These are phyloP conservation scores for Dalbergia cochinchinensis DNA, from an alignment of 306 rosid genomes.

Conservation along the genomic window DNA sequence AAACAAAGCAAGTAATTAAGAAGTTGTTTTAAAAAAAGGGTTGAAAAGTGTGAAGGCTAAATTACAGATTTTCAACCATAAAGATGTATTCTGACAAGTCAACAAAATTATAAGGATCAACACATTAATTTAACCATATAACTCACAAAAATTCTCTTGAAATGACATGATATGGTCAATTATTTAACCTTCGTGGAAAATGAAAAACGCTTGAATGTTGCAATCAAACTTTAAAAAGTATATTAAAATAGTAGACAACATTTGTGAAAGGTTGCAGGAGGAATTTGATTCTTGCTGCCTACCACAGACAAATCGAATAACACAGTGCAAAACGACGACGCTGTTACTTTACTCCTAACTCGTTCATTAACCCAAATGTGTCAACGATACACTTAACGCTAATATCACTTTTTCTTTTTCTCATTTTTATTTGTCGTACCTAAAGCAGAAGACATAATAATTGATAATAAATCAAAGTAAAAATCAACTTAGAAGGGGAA, in stretches of 20 bases:
- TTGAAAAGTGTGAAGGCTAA: too few species aligned
- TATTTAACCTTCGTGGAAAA: conserved; percentile 51
- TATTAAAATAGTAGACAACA: conserved; percentile 38
- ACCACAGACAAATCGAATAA: conserved; percentile 53
- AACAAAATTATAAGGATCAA: not conserved
- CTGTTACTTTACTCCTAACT: conserved; percentile 46
- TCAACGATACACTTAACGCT: not conserved
- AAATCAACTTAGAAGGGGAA: too few species aligned
- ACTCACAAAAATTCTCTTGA: not conserved
- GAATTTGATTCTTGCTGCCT: conserved; percentile 64
- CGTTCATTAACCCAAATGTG: conserved; percentile 32
- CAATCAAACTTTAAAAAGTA: conserved; percentile 43
- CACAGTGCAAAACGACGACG: conserved; percentile 26
- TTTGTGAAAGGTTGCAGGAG: conserved; percentile 42
- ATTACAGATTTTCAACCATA: too few species aligned
- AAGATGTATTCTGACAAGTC: too few species aligned
- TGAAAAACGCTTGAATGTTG: conserved; percentile 44
- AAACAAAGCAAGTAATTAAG: too few species aligned
- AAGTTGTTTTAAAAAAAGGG: too few species aligned
- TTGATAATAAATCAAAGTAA: too few species aligned
- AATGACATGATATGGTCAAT: conserved; percentile 29
- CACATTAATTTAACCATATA: not conserved
- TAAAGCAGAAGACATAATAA: not conserved
- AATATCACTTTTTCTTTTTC: not conserved
- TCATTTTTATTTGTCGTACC: not conserved